Evolutionary conservation across 2,329 filamentous ascomycete species (phyloP).

Genomic region (Pestalotiopsis sp.): DNA sequence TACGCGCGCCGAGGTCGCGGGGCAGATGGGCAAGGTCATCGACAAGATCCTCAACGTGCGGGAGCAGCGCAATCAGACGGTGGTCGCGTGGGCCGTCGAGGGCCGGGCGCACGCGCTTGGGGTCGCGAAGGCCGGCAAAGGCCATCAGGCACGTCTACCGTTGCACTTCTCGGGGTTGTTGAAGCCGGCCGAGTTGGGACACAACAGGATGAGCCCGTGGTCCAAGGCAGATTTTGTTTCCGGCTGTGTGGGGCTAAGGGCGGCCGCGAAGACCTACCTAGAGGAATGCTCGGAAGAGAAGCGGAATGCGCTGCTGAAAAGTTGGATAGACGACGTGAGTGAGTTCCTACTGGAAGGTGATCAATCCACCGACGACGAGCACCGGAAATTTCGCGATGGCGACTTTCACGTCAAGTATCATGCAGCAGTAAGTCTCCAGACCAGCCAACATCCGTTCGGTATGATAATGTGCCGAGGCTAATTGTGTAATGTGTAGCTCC

Average conservation of each 20-base stretch:
- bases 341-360: slow-evolving; percentile 10
- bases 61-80: not conserved
- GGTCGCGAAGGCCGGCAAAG: not conserved
- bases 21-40: not conserved
- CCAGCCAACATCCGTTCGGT: not conserved
- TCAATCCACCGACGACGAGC: not conserved
- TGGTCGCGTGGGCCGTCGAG: not conserved
- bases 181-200: not conserved
- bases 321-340: not conserved
- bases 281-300: not conserved
- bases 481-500: not conserved
- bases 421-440: not conserved
- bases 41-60: not conserved
- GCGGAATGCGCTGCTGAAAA: not conserved
- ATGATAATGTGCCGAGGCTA: not conserved
- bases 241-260: slow-evolving; percentile 4
- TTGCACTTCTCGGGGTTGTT: not conserved
- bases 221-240: slow-evolving; percentile 10
- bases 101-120: slow-evolving; percentile 5
- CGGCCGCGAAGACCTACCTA: not conserved
- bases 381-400: slow-evolving; percentile 5
- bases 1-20: slow-evolving; percentile 2
- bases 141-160: not conserved
- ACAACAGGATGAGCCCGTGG: not conserved
- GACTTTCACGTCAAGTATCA: slow-evolving; percentile 10